Conservation (phyloP, 202 grass and related monocot species). For the Zoysia matrella region DNA sequence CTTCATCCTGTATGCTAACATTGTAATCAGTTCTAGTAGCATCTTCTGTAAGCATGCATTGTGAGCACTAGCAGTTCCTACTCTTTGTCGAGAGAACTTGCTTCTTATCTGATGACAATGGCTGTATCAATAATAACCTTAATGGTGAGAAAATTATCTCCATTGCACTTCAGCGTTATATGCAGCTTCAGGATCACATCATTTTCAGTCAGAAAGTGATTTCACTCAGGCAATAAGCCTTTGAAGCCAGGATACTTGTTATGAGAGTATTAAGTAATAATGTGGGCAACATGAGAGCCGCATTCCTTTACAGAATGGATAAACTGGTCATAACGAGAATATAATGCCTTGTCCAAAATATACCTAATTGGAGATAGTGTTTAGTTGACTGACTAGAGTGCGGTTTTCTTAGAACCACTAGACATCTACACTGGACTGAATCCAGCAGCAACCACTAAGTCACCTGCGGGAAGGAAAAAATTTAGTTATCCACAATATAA, state of each 20-base stretch:
- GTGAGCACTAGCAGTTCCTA: constrained; percentile 29
- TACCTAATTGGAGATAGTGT: constrained; percentile 24
- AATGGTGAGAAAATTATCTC: background rate
- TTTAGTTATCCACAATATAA: background rate
- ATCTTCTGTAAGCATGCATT: constrained; percentile 34
- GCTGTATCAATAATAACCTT: constrained; percentile 20
- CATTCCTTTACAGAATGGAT: background rate
- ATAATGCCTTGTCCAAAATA: background rate
- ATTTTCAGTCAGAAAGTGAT: constrained; percentile 35
- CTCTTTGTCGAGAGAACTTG: constrained; percentile 29
- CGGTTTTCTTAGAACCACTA: constrained; percentile 14
- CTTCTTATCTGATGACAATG: constrained; percentile 41
- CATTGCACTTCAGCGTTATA: background rate
- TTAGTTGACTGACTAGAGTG: constrained; percentile 3
- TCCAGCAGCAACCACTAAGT: constrained; percentile 20
- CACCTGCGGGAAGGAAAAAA: background rate
- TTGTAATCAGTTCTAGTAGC: constrained; percentile 20
- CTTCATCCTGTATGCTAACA: constrained; percentile 42
- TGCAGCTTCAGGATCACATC: background rate
- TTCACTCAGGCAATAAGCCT: constrained; percentile 34
- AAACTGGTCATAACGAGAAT: background rate
- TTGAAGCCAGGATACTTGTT: constrained; percentile 28
- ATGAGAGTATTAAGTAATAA: background rate
- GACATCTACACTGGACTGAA: constrained; percentile 31
- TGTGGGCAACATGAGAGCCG: background rate